Base-by-base conservation (phyloP, 1,139 yeast species). In the Magnusiomyces tetraspermus region DNA sequence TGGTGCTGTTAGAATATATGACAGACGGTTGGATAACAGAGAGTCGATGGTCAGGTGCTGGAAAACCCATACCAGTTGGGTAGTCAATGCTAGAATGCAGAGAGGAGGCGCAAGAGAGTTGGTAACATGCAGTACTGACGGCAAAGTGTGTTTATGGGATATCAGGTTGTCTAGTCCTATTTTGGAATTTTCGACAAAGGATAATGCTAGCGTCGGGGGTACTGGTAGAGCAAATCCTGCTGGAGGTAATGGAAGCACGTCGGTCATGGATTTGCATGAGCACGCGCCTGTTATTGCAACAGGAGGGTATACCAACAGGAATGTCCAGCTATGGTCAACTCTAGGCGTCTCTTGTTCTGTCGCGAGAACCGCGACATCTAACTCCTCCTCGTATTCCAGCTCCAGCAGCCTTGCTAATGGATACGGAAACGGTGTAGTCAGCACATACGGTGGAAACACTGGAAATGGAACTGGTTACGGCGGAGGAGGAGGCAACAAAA, bases 51-150 rank as follows among this genome's bases (percentile, higher is more conserved):
- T 89, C 13, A 80, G 81, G 61, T 74, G 83, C 2, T 92, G 97
- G 96, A 76, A 78, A 61, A 67, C 70, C 36, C 79, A 79, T 48
- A 67, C 73, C 43, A 77, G 86, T 2, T 79, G 90, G 60, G 80
- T 94, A 49, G 75, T 84, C 52, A 88, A 86, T 60, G 82, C 90
- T 1, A 95, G 88, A 61, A 85, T 92, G 95, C 99, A 92, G 72
- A 76, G 98, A 63, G 98, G 98, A 37, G 98, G 98, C 0, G 82
- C 80, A 59, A 76, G 99, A 53, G 99, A 94, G 67, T 75, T 94
- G 49, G 85, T 85, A 2, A 82, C 92, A 61, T 97, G 73, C 0
- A 78, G 92, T 2, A 73, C 85, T 0, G 94, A 87, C 64, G 97
- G 98, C 1, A 75, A 76, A 50, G 85, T 92, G 2, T 85, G 83